Evolutionary conservation across 2,329 filamentous ascomycete species (phyloP).

Genomic region (Macrophomina pseudophaseolina): DNA sequence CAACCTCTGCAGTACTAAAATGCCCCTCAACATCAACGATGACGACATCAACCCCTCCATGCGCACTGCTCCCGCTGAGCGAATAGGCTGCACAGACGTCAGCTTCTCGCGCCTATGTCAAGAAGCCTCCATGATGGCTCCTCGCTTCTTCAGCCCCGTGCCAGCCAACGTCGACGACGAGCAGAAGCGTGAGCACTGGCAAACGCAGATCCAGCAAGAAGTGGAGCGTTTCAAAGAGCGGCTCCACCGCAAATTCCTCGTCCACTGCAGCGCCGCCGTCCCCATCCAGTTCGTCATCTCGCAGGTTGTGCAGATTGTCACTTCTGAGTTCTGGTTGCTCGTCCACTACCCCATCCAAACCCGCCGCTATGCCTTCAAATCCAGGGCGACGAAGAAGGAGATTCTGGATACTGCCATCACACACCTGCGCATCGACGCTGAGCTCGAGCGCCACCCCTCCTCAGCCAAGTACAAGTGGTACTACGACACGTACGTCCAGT

Average conservation of each 20-base stretch:
- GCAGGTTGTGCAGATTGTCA: slow-evolving; percentile 18
- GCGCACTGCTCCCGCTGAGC: slow-evolving; percentile 31
- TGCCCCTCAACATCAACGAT: slow-evolving; percentile 55
- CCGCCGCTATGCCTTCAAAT: slow-evolving; percentile 26
- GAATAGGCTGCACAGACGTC: slow-evolving; percentile 45
- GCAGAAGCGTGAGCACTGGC: slow-evolving; percentile 26
- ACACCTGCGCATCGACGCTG: slow-evolving; percentile 5
- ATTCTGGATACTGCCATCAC: slow-evolving; percentile 11
- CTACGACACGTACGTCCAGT: slow-evolving; percentile 55
- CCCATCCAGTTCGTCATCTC: slow-evolving; percentile 14
- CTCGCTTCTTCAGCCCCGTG: slow-evolving; percentile 28
- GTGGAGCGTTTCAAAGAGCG: slow-evolving; percentile 49
- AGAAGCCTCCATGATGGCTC: slow-evolving; percentile 34
- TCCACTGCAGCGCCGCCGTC: slow-evolving; percentile 36
- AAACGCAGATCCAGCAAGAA: slow-evolving; percentile 37
- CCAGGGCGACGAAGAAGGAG: slow-evolving; percentile 41
- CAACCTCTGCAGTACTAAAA: slow-evolving; percentile 38
- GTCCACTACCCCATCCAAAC: slow-evolving; percentile 27
- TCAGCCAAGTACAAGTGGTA: slow-evolving; percentile 48
- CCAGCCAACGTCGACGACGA: slow-evolving; percentile 29
- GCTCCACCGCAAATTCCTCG: slow-evolving; percentile 46
- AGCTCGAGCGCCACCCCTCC: slow-evolving; percentile 43
- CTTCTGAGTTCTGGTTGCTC: slow-evolving; percentile 22
- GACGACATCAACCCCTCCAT: slow-evolving; percentile 50
- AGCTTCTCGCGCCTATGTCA: slow-evolving; percentile 45